A percentile compares a stretch with the other conserved stretches of the same genome.
phyloP scores from a whole-genome alignment of 768 basidiomycete genomes.

The Russula sp. region DNA sequence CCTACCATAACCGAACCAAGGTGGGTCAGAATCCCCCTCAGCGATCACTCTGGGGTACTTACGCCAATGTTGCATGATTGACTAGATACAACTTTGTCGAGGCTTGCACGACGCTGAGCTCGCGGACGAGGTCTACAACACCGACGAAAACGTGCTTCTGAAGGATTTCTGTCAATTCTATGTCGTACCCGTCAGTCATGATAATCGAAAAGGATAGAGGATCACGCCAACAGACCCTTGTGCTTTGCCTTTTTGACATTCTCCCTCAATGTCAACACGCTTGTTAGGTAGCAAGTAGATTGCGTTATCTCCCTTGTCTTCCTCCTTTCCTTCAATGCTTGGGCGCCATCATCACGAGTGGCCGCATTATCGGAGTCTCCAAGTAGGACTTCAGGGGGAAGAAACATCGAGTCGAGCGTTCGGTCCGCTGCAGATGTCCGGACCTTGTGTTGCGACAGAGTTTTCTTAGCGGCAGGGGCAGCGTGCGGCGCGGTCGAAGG shows the following conservation, averaged over 20 bases:
- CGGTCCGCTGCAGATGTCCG: conserved; percentile 81
- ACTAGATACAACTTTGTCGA: conserved; percentile 84
- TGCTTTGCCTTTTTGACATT: conserved; percentile 55
- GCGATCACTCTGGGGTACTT: conserved; percentile 28
- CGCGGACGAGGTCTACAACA: conserved; percentile 68
- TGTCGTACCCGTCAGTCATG: neutral
- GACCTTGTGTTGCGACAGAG: conserved; percentile 82
- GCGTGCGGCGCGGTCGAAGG: conserved; percentile 1
- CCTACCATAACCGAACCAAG: conserved; percentile 34
- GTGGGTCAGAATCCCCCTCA: neutral
- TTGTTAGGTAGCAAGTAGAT: conserved; percentile 70
- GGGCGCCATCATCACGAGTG: conserved; percentile 6
- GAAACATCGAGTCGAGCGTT: conserved; percentile 94
- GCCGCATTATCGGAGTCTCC: conserved; percentile 7
- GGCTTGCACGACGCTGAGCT: conserved; percentile 79
- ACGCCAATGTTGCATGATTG: conserved; percentile 82
- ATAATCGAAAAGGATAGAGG: neutral
- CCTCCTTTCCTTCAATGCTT: conserved; percentile 1
- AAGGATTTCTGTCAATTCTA: conserved; percentile 79
- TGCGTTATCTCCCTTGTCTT: conserved; percentile 33
- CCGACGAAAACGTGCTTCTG: conserved; percentile 89
- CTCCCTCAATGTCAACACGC: conserved; percentile 59
- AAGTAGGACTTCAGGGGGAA: conserved; percentile 44
- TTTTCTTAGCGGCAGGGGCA: conserved; percentile 36
- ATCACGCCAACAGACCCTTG: conserved; percentile 40